Percentiles rank a stretch among this genome's conserved stretches.
Conservation (phyloP, 2,329 filamentous ascomycete species). For the Venturia effusa region DNA sequence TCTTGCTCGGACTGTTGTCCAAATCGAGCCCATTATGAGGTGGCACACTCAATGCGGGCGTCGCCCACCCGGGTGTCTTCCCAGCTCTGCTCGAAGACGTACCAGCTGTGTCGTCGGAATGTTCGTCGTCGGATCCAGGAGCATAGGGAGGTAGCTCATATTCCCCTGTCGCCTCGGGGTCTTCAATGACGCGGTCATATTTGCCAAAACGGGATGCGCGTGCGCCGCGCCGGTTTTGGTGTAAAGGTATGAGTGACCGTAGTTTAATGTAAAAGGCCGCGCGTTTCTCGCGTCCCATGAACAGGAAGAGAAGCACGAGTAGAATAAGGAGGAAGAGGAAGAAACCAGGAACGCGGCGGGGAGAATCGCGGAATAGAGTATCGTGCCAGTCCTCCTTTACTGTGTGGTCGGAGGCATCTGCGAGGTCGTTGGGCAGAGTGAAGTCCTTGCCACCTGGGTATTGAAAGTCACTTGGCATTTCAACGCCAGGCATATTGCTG, state of each 20-base stretch:
- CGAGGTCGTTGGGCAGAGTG: conserved; percentile 24
- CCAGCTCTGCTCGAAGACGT: conserved; percentile 36
- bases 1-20: conserved; percentile 9
- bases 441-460: conserved; percentile 52
- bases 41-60: conserved; percentile 42
- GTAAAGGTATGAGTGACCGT: conserved; percentile 37
- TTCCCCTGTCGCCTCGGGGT: conserved; percentile 40
- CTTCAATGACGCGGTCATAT: conserved; percentile 73
- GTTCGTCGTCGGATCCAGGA: conserved; percentile 48
- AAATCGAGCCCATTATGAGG: conserved; percentile 8
- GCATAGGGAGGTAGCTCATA: conserved; percentile 66
- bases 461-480: conserved; percentile 68
- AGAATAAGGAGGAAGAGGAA: conserved; percentile 69
- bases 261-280: conserved; percentile 45
- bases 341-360: conserved; percentile 61
- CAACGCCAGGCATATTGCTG: conserved; percentile 47
- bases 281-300: conserved; percentile 70
- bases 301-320: conserved; percentile 56
- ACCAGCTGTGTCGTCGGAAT: conserved; percentile 31
- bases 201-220: conserved; percentile 12
- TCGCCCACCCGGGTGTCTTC: conserved; percentile 55
- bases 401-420: conserved; percentile 36
- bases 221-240: conserved; percentile 26
- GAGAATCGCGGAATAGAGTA: conserved; percentile 50
- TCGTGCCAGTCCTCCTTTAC: conserved; percentile 41